Percentiles rank a stretch among this genome's conserved stretches.
phyloP scores from a whole-genome alignment of 1,284 basidiomycete species.

The Apiotrichum sp. region DNA sequence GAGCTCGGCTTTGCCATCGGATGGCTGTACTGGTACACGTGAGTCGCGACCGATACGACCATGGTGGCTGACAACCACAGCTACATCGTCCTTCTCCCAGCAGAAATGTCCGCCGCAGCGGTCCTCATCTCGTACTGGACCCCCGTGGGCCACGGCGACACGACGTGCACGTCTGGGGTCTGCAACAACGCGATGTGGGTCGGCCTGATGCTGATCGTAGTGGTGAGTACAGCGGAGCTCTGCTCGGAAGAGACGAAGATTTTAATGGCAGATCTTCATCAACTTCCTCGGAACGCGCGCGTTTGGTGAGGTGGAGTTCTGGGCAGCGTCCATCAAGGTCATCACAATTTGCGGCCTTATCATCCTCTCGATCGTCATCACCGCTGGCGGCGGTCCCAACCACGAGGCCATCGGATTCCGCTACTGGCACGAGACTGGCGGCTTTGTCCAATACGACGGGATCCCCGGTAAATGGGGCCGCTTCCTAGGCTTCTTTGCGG shows the following conservation, averaged over 20 bases:
- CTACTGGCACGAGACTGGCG: constrained; percentile 49
- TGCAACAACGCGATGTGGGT: constrained; percentile 49
- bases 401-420: constrained; percentile 46
- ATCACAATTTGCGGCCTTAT: constrained; percentile 58
- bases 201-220: constrained; percentile 50
- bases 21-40: constrained; percentile 77
- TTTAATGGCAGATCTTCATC: constrained; percentile 23
- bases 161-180: constrained; percentile 7
- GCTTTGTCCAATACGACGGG: constrained; percentile 44
- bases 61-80: constrained; percentile 5
- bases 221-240: constrained; percentile 37
- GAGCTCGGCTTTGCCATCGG: constrained; percentile 70
- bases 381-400: constrained; percentile 47
- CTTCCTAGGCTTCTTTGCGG: constrained; percentile 25
- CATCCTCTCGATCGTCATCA: constrained; percentile 62
- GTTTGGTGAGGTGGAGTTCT: constrained; percentile 47
- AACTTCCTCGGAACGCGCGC: constrained; percentile 32
- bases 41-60: constrained; percentile 29
- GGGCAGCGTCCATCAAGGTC: constrained; percentile 64
- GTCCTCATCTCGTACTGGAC: constrained; percentile 70
- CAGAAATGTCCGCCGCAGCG: constrained; percentile 71
- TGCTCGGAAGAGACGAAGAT: neutral
- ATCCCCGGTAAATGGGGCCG: constrained; percentile 49
- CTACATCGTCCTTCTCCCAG: constrained; percentile 58
- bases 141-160: constrained; percentile 5